Evolutionary conservation across 1,139 yeast species (phyloP).

Genomic region (Saccharomycopsis crataegensis): DNA sequence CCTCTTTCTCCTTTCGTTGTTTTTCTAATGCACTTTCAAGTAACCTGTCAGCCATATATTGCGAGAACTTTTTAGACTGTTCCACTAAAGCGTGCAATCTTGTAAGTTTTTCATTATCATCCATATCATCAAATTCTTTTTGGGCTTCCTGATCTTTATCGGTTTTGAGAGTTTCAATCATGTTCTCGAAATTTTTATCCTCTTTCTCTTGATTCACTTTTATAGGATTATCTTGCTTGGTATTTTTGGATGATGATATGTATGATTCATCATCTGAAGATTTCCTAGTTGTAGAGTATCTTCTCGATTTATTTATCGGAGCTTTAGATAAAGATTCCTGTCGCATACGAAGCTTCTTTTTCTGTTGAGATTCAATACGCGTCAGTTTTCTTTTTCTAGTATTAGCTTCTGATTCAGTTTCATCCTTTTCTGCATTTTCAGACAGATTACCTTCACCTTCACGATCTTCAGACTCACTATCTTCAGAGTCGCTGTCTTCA

Average conservation of each 20-base stretch:
- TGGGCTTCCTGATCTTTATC: constrained; percentile 21
- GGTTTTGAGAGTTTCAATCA: too few species aligned
- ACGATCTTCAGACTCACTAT: neutral
- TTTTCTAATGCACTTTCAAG: constrained; percentile 37
- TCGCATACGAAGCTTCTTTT: constrained; percentile 28
- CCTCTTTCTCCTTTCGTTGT: constrained; percentile 26
- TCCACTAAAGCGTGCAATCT: constrained; percentile 67
- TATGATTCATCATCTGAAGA: too few species aligned
- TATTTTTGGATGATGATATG: too few species aligned
- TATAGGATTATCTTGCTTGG: too few species aligned
- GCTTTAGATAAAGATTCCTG: constrained; percentile 49
- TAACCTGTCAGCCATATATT: constrained; percentile 73
- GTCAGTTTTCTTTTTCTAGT: neutral
- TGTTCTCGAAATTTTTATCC: too few species aligned
- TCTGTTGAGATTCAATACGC: neutral
- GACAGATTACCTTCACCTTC: neutral
- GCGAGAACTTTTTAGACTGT: constrained; percentile 77
- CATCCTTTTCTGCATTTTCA: neutral
- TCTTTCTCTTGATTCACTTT: too few species aligned
- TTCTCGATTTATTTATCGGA: too few species aligned
- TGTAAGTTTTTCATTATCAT: constrained; percentile 38
- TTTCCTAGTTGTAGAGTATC: too few species aligned
- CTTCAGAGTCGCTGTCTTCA: neutral
- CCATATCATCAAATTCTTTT: constrained; percentile 28
- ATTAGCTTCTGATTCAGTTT: neutral